Evolutionary conservation across 2,329 filamentous ascomycete species (phyloP).

Genomic region (Alternaria novae-zelandiae): DNA sequence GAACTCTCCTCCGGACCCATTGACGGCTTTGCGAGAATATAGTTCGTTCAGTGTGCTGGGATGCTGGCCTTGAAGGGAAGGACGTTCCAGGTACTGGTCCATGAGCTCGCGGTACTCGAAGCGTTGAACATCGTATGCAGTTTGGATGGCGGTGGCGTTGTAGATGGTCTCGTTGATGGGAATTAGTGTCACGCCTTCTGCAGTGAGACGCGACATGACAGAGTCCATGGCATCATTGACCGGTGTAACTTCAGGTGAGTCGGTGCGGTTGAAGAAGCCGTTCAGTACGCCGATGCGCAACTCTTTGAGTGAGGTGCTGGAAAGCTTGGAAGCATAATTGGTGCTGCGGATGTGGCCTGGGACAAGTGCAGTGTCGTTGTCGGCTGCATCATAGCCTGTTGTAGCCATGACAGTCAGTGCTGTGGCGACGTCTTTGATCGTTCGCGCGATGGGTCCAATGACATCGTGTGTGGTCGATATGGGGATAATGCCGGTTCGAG

Average conservation of each 20-base stretch:
- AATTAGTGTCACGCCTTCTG: slow-evolving; percentile 59
- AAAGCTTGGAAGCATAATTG: slow-evolving; percentile 57
- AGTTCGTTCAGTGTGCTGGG: slow-evolving; percentile 58
- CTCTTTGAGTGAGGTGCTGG: slow-evolving; percentile 44
- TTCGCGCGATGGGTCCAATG: slow-evolving; percentile 62
- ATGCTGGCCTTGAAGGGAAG: slow-evolving; percentile 51
- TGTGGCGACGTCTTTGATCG: slow-evolving; percentile 58
- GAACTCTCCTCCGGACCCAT: slow-evolving; percentile 54
- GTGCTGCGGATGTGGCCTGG: slow-evolving; percentile 50
- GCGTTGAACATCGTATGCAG: slow-evolving; percentile 64
- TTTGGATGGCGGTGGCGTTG: slow-evolving; percentile 58
- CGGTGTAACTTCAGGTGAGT: slow-evolving; percentile 60
- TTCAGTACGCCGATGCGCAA: slow-evolving; percentile 59
- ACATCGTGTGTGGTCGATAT: slow-evolving; percentile 64
- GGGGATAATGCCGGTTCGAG: slow-evolving; percentile 60
- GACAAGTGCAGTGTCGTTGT: slow-evolving; percentile 60
- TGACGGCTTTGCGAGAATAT: slow-evolving; percentile 50
- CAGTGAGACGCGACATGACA: slow-evolving; percentile 55
- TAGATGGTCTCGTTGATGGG: slow-evolving; percentile 58
- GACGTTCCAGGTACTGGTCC: slow-evolving; percentile 61
- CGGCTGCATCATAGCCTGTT: slow-evolving; percentile 57
- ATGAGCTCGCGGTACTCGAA: slow-evolving; percentile 66
- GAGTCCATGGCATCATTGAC: slow-evolving; percentile 62
- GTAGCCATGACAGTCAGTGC: slow-evolving; percentile 61
- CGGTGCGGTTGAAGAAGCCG: slow-evolving; percentile 64